phyloP scores from a whole-genome alignment of 2,329 filamentous ascomycete genomes.

The Periconia digitata region DNA sequence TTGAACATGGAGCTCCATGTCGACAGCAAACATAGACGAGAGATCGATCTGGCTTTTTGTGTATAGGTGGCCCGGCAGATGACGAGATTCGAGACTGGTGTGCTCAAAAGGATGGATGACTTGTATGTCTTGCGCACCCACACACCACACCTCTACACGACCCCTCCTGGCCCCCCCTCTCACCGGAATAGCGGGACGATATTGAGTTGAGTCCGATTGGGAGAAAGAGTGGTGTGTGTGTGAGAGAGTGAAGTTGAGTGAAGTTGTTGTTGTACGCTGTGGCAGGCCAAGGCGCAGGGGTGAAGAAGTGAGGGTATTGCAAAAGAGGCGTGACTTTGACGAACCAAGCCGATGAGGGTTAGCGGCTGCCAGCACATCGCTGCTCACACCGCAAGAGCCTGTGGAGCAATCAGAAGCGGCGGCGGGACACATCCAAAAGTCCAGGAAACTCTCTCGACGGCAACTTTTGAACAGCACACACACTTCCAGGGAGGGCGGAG shows the following conservation, averaged over 20 bases:
- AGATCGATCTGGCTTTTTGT: too few relatives aligned
- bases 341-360: conserved; percentile 17
- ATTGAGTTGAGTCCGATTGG: background rate
- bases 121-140: background rate
- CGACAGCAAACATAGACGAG: background rate
- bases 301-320: conserved; percentile 19
- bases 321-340: conserved; percentile 32
- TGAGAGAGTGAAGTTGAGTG: background rate
- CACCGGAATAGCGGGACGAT: background rate
- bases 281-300: conserved; percentile 6
- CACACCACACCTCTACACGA: too few relatives aligned
- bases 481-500: conserved; percentile 16
- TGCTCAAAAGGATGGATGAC: background rate
- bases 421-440: conserved; percentile 40
- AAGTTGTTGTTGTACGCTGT: conserved; percentile 14
- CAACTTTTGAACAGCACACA: too few relatives aligned
- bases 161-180: background rate
- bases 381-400: conserved; percentile 38
- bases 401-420: conserved; percentile 31
- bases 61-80: background rate
- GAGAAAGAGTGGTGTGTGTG: background rate
- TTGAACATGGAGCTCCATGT: conserved; percentile 1
- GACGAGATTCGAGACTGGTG: background rate
- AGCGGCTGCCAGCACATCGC: conserved; percentile 41
- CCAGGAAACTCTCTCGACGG: conserved; percentile 28